Base-by-base conservation (phyloP, 2,329 filamentous ascomycete species). In the Amphichorda felina region DNA sequence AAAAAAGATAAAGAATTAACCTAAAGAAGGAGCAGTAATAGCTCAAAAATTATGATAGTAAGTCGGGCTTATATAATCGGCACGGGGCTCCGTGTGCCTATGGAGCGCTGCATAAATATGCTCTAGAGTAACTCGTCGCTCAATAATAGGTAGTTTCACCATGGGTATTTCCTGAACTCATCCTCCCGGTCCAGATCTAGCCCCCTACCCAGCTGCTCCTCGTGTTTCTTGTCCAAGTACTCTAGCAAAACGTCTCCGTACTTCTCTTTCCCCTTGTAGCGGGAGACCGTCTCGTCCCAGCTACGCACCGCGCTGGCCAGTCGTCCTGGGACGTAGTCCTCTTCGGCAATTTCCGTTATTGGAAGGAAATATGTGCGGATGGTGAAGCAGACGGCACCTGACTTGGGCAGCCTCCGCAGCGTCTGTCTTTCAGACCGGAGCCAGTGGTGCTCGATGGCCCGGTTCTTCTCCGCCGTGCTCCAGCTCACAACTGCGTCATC, bases 291-390 rank as follows among this genome's bases (percentile, higher is more conserved):
- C 30, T 80, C 75, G 1, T 79, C 82, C 85, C 85, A 91, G 53
- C 83, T 89, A 27, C 85, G 64, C 4, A 93, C 61, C 5, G 82
- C 84, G 45, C 79, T 84, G 2, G 85, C 85, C 48, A 93, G 54
- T 24, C 85, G 57, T 0, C 85, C 84, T 0, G 85, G 84, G 1
- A 93, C 83, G 51, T 82, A 83, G 14, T 77, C 72, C 57, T 89
- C 82, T 51, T 73, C 54, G 0, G 60, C 75, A 39, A 89, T 70
- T 13, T 79, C 74, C 0, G 67, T 77, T 21, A 89, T 58, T 0
- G 80, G 81, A 40, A 78, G 71, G 48, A 89, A 87, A 53, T 89
- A 89, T 1, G 83, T 89, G 10, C 83, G 64, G 34, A 89, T 85
- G 0, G 83, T 88, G 47, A 89, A 89, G 4, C 79, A 72, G 2